Conservation (phyloP, 192 early-diverging fungal genomes). For the Entomortierella beljakovae region DNA sequence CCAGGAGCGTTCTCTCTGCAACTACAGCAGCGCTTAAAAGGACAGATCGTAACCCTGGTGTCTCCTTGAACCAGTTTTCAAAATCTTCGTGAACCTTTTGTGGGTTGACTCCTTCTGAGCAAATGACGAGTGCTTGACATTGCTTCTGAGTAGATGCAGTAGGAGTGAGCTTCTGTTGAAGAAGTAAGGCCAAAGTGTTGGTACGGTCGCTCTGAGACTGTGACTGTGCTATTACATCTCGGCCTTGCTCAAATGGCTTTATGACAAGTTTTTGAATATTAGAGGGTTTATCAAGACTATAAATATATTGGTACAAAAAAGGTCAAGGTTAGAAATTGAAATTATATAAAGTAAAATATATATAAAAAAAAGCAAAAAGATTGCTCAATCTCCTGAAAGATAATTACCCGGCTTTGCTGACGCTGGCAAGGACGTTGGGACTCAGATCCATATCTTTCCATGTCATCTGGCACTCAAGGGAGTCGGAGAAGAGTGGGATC, state of each 20-base stretch:
- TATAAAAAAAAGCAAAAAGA: no score
- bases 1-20: slow-evolving; percentile 1
- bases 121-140: slow-evolving; percentile 42
- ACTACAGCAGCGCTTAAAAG: slow-evolving; percentile 11
- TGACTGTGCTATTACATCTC: slow-evolving; percentile 46
- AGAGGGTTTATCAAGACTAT: slow-evolving; percentile 26
- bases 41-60: slow-evolving; percentile 16
- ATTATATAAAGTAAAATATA: no score
- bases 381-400: no score
- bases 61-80: slow-evolving; percentile 26
- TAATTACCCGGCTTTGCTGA: slow-evolving; percentile 39
- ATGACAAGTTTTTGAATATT: slow-evolving; percentile 52
- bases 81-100: slow-evolving; percentile 41
- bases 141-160: slow-evolving; percentile 19
- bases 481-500: slow-evolving; percentile 29
- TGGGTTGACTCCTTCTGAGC: slow-evolving; percentile 40
- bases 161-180: slow-evolving; percentile 31
- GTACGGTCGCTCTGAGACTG: slow-evolving; percentile 52
- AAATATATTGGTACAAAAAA: no score
- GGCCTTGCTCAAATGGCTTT: slow-evolving; percentile 30
- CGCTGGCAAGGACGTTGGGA: slow-evolving; percentile 21
- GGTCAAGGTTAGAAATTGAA: background rate
- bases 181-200: slow-evolving; percentile 36
- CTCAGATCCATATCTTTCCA: slow-evolving; percentile 41
- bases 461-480: slow-evolving; percentile 41